Evolutionary conservation across 2,329 filamentous ascomycete genomes (phyloP).

Genomic region (Cordyceps cicadae): DNA sequence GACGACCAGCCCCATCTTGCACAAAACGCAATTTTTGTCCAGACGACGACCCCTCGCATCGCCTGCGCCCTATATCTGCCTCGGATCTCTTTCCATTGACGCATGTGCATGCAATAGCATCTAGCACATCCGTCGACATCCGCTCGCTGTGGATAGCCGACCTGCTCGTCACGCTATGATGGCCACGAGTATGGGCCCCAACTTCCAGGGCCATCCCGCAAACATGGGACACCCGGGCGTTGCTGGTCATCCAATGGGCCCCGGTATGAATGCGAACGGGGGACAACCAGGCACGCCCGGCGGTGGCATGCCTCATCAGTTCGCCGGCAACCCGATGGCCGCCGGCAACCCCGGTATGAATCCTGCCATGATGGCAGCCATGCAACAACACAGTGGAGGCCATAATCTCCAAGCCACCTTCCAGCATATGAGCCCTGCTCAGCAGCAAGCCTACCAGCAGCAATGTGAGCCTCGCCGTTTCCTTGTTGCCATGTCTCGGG

Average conservation of each 20-base stretch:
- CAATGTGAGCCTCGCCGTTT: conserved; percentile 24
- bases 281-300: conserved; percentile 62
- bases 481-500: not conserved
- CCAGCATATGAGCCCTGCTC: conserved; percentile 60
- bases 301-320: conserved; percentile 57
- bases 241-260: conserved; percentile 55
- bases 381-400: conserved; percentile 62
- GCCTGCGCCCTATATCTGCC: not conserved
- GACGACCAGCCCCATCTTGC: not conserved
- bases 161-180: conserved; percentile 49
- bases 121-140: conserved; percentile 44
- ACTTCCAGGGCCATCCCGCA: conserved; percentile 59
- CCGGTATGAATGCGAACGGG: conserved; percentile 58
- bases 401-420: conserved; percentile 58
- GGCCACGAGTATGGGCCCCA: conserved; percentile 54
- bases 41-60: not conserved
- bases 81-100: conserved; percentile 11
- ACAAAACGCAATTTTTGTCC: not conserved
- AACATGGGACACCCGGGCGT: conserved; percentile 66
- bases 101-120: conserved; percentile 41
- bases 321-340: conserved; percentile 54
- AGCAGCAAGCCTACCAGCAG: conserved; percentile 46
- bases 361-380: conserved; percentile 67
- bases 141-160: conserved; percentile 51
- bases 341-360: conserved; percentile 66